A percentile compares a stretch with the other conserved stretches of the same genome.
Evolutionary conservation across 495 filamentous ascomycete species (phyloP).

Genomic region (Annulohypoxylon bovei): DNA sequence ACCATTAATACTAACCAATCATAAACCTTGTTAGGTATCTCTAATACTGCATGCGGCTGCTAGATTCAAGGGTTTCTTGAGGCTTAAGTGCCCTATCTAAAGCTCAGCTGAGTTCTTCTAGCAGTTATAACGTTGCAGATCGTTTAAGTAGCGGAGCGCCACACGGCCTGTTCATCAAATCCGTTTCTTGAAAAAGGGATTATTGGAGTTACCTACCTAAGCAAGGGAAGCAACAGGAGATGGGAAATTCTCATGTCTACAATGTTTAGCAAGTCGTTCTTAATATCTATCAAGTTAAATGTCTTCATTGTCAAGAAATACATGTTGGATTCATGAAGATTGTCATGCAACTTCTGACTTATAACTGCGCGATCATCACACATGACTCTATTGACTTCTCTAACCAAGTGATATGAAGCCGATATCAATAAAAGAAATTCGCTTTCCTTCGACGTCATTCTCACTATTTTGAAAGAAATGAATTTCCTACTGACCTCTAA

Average conservation of each 20-base stretch:
- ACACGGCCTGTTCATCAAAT: no score
- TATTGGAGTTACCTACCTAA: no score
- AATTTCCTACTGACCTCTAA: background rate
- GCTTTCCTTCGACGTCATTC: background rate
- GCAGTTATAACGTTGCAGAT: background rate
- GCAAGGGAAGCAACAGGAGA: no score
- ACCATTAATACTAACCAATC: background rate
- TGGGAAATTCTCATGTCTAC: no score
- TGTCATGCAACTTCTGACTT: no score
- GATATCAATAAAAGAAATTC: background rate
- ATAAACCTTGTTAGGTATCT: background rate
- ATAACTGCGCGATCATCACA: no score
- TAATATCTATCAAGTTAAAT: no score
- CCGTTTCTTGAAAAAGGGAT: background rate
- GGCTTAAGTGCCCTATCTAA: background rate
- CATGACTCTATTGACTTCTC: no score
- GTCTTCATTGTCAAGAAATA: no score
- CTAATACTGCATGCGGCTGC: constrained; percentile 2
- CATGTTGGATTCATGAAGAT: no score
- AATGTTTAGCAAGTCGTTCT: no score
- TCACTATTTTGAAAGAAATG: background rate
- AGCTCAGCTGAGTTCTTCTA: background rate
- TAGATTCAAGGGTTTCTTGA: background rate
- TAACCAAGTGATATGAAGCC: no score
- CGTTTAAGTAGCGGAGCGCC: background rate